These are phyloP conservation scores for Dictyostelium citrinum DNA, from an alignment of 78 protist species.

Conservation along the genomic window DNA sequence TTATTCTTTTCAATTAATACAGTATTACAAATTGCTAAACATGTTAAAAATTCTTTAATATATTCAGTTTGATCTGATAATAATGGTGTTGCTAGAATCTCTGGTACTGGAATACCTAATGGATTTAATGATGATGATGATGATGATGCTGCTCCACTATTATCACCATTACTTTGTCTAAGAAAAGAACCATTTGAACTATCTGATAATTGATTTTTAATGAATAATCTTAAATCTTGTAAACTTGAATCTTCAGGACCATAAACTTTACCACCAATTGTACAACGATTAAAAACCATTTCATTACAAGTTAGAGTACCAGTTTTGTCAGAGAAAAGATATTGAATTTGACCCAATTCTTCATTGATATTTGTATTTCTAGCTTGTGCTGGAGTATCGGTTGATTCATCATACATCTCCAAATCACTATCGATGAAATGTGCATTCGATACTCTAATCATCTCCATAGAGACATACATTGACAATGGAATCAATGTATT, in stretches of 20 bases:
- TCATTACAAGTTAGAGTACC: slow-evolving; percentile 97
- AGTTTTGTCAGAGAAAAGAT: slow-evolving; percentile 97
- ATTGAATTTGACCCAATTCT: slow-evolving; percentile 85
- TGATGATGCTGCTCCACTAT: background rate
- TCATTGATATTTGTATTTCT: slow-evolving; percentile 90
- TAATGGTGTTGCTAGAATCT: background rate
- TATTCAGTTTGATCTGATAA: background rate
- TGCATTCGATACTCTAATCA: slow-evolving; percentile 87
- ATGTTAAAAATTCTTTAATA: slow-evolving; percentile 31
- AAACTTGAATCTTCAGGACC: slow-evolving; percentile 16
- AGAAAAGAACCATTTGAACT: background rate
- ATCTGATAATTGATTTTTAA: background rate
- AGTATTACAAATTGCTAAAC: slow-evolving; percentile 85
- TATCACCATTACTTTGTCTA: background rate
- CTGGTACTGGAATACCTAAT: background rate
- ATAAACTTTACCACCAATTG: slow-evolving; percentile 72
- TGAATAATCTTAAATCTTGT: background rate
- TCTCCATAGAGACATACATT: slow-evolving; percentile 93
- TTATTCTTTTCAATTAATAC: slow-evolving; percentile 76
- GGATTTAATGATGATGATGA: background rate
- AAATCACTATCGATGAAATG: slow-evolving; percentile 72
- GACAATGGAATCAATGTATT: slow-evolving; percentile 92
- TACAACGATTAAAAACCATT: slow-evolving; percentile 92
- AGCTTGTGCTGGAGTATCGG: slow-evolving; percentile 78
- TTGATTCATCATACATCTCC: slow-evolving; percentile 61